phyloP scores from a whole-genome alignment of 148 eudicot genomes.

The Salicornia ramosissima region DNA sequence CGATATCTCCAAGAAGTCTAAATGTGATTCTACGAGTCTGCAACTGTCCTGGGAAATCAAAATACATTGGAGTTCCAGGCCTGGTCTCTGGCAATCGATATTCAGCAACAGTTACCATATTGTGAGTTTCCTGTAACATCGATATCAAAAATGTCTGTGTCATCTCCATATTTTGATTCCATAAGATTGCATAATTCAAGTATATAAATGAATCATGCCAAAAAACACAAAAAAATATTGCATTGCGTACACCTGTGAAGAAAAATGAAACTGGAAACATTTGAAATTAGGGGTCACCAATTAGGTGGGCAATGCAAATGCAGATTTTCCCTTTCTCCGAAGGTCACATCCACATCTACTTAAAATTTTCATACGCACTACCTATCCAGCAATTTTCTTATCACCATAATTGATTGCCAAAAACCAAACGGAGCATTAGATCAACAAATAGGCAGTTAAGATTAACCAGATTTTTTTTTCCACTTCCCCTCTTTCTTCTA shows the following conservation, averaged over 20 bases:
- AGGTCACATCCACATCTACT: no score
- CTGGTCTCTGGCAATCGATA: conserved; percentile 84
- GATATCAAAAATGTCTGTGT: background rate
- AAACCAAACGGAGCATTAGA: no score
- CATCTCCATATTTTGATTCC: background rate
- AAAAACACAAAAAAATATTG: background rate
- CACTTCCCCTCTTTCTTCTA: no score
- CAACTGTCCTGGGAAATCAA: conserved; percentile 78
- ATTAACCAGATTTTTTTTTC: no score
- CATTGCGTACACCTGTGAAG: background rate
- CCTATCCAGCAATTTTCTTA: no score
- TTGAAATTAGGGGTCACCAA: background rate
- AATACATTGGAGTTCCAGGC: conserved; percentile 79
- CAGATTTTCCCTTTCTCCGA: no score
- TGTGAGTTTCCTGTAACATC: conserved; percentile 59
- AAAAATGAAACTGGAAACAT: background rate
- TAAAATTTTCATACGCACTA: no score
- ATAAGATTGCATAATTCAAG: background rate
- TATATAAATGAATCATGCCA: background rate
- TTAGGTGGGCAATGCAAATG: no score
- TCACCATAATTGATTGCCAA: no score
- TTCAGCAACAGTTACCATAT: conserved; percentile 67
- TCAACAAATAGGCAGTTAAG: no score
- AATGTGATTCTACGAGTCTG: conserved; percentile 70
- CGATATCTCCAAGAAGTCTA: conserved; percentile 73